phyloP scores from a whole-genome alignment of 2,329 filamentous ascomycete genomes.

The Rhynchosporium secalis region DNA sequence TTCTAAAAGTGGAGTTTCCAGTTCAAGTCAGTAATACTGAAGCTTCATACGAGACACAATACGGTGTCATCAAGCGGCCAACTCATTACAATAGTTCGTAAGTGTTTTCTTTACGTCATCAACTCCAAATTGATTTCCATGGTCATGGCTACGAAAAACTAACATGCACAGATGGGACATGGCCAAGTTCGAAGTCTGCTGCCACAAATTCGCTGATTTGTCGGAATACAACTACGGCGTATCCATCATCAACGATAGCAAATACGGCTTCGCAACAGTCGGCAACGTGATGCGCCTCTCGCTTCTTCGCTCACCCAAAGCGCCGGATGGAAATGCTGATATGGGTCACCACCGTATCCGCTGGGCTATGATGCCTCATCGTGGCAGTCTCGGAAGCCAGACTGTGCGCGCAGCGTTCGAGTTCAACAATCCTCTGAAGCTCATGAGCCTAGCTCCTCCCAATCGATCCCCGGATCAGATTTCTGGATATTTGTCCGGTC shows the following conservation, averaged over 20 bases:
- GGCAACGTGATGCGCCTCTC: constrained; percentile 89
- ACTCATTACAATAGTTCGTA: constrained; percentile 96
- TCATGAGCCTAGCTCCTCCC: constrained; percentile 44
- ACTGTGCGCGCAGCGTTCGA: constrained; percentile 84
- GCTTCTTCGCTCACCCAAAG: constrained; percentile 86
- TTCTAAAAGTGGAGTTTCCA: constrained; percentile 98
- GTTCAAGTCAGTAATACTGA: constrained; percentile 89
- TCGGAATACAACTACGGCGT: constrained; percentile 88
- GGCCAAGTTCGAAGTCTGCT: constrained; percentile 97
- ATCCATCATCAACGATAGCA: constrained; percentile 90
- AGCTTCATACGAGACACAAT: constrained; percentile 94
- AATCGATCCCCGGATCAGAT: constrained; percentile 20
- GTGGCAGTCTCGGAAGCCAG: constrained; percentile 65
- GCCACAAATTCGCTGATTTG: constrained; percentile 90
- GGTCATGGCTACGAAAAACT: constrained; percentile 33
- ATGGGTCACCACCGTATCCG: constrained; percentile 88
- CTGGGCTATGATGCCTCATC: constrained; percentile 87
- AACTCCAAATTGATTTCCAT: neutral
- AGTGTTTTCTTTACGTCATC: constrained; percentile 25
- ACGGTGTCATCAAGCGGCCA: constrained; percentile 81
- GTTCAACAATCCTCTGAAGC: constrained; percentile 80
- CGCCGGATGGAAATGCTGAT: constrained; percentile 88
- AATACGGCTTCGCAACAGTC: constrained; percentile 93
- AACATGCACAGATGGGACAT: constrained; percentile 71
- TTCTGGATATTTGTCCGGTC: constrained; percentile 44